These are phyloP conservation scores for Marsdenia floribunda DNA, from an alignment of 257 asterid species.

Conservation along the genomic window DNA sequence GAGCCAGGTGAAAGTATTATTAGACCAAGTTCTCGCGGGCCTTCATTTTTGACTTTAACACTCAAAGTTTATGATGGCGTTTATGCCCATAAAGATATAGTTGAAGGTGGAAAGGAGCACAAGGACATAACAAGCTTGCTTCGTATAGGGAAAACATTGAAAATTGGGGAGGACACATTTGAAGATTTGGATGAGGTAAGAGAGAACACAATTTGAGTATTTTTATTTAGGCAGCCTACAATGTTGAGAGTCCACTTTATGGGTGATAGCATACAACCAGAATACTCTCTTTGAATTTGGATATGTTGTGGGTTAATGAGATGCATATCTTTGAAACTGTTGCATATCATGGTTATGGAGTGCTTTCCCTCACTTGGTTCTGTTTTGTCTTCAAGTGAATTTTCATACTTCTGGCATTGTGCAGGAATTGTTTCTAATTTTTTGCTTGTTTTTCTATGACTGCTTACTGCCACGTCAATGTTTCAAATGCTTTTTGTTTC, in stretches of 20 bases:
- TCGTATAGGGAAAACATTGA: slow-evolving; percentile 82
- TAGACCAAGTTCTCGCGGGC: slow-evolving; percentile 94
- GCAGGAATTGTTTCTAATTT: background rate
- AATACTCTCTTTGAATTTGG: background rate
- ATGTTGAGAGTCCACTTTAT: background rate
- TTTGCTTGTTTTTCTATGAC: background rate
- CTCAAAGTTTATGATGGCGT: slow-evolving; percentile 74
- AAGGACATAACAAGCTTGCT: slow-evolving; percentile 92
- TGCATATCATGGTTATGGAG: background rate
- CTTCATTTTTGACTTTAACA: slow-evolving; percentile 70
- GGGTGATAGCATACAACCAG: background rate
- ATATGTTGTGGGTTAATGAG: background rate
- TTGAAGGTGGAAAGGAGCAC: slow-evolving; percentile 89
- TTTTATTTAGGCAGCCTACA: background rate
- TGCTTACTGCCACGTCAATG: background rate
- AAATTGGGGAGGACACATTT: slow-evolving; percentile 94
- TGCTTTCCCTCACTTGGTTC: background rate
- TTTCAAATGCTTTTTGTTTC: background rate
- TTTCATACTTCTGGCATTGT: background rate
- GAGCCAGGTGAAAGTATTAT: slow-evolving; percentile 86
- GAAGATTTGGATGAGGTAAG: slow-evolving; percentile 97
- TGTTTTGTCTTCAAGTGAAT: background rate
- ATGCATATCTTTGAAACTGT: background rate
- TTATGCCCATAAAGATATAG: slow-evolving; percentile 84
- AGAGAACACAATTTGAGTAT: background rate